These are phyloP conservation scores for Botryotinia calthae DNA, from an alignment of 2,329 filamentous ascomycete species.

Conservation along the genomic window DNA sequence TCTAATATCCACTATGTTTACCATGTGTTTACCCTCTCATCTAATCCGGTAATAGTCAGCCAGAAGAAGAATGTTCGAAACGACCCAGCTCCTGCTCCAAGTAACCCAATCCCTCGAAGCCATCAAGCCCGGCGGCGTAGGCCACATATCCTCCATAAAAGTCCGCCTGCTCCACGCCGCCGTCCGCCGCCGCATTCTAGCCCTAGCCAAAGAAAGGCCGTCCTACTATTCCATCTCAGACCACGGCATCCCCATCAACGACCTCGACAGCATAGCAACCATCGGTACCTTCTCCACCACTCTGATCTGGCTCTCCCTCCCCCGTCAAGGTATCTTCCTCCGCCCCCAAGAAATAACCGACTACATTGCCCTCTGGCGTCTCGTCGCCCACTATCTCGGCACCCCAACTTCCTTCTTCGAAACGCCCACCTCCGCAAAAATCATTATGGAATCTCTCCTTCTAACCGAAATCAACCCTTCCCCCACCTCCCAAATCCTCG, in stretches of 20 bases:
- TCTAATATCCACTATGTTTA: neutral
- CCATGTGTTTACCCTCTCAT: neutral
- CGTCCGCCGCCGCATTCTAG: slow-evolving; percentile 63
- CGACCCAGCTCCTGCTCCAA: slow-evolving; percentile 72
- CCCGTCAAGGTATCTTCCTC: slow-evolving; percentile 69
- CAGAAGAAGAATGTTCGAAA: slow-evolving; percentile 65
- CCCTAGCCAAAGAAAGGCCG: slow-evolving; percentile 53
- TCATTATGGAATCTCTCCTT: slow-evolving; percentile 66
- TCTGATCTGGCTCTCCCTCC: slow-evolving; percentile 66
- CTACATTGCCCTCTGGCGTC: slow-evolving; percentile 74
- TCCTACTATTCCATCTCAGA: slow-evolving; percentile 60
- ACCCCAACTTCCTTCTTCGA: slow-evolving; percentile 62
- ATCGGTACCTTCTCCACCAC: slow-evolving; percentile 68
- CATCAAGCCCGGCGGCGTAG: slow-evolving; percentile 66
- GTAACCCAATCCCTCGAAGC: slow-evolving; percentile 63
- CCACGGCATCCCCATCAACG: slow-evolving; percentile 68
- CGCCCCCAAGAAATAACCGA: slow-evolving; percentile 61
- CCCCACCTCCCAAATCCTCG: slow-evolving; percentile 59
- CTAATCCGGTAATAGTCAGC: slow-evolving; percentile 46
- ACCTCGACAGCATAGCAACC: slow-evolving; percentile 71
- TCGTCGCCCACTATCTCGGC: slow-evolving; percentile 69
- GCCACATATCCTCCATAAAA: slow-evolving; percentile 62
- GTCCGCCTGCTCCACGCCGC: slow-evolving; percentile 68
- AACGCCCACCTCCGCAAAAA: slow-evolving; percentile 53
- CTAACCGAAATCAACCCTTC: slow-evolving; percentile 65